These are phyloP conservation scores for Fusarium annulatum DNA, from an alignment of 2,329 filamentous ascomycete species.

Conservation along the genomic window DNA sequence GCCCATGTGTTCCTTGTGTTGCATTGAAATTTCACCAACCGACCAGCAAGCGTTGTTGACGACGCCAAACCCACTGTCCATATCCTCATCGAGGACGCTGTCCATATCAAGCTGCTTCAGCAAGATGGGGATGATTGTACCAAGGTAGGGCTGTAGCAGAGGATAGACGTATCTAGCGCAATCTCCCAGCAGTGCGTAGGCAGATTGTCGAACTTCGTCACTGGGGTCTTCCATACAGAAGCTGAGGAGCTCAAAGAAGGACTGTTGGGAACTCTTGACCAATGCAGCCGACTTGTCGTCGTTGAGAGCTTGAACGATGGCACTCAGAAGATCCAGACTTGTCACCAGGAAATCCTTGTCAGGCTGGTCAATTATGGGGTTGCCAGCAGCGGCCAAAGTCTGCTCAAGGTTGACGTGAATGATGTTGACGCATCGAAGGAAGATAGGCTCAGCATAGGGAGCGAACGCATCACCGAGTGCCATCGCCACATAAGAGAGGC, in stretches of 20 bases:
- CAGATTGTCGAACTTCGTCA: constrained; percentile 95
- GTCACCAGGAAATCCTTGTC: constrained; percentile 98
- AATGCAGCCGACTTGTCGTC: constrained; percentile 78
- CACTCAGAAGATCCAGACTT: constrained; percentile 90
- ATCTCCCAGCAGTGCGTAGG: constrained; percentile 93
- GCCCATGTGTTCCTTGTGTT: constrained; percentile 78
- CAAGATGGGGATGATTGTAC: constrained; percentile 81
- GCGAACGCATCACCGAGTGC: constrained; percentile 85
- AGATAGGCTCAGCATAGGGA: constrained; percentile 87
- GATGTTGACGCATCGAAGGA: constrained; percentile 87
- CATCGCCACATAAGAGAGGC: constrained; percentile 91
- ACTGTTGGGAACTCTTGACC: constrained; percentile 78
- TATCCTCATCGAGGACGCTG: constrained; percentile 78
- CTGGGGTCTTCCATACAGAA: constrained; percentile 93
- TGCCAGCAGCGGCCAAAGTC: constrained; percentile 74
- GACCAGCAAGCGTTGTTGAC: constrained; percentile 99
- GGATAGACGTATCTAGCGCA: constrained; percentile 92
- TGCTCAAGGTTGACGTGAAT: constrained; percentile 93
- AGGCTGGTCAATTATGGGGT: constrained; percentile 77
- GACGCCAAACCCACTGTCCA: constrained; percentile 88
- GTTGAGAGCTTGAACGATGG: constrained; percentile 90
- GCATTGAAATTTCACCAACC: constrained; percentile 88
- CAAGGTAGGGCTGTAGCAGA: constrained; percentile 79
- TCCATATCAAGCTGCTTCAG: constrained; percentile 89
- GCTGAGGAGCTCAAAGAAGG: constrained; percentile 89